Conservation (phyloP, 441 rosid genomes). For the Pelargonium exstipulatum region DNA sequence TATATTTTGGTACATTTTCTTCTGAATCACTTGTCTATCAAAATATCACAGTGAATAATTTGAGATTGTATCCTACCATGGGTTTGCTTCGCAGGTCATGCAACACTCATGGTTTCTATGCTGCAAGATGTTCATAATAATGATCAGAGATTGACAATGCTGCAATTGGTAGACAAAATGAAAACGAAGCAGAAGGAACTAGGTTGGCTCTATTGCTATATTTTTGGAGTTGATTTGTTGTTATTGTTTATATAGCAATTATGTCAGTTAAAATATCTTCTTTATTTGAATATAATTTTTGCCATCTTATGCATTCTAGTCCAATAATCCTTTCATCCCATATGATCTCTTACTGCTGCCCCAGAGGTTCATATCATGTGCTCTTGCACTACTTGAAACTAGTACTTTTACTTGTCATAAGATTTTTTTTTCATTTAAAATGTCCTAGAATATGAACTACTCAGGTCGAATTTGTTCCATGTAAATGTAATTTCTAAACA, state of each 20-base stretch:
- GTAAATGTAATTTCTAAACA: not conserved
- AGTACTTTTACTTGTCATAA: not conserved
- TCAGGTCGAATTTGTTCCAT: not conserved
- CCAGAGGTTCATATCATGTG: not conserved
- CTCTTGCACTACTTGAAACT: not conserved
- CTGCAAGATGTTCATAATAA: constrained; percentile 62
- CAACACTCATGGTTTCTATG: constrained; percentile 63
- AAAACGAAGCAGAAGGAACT: constrained; percentile 64
- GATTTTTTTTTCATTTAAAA: not conserved
- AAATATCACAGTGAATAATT: not conserved
- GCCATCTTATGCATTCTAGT: not conserved
- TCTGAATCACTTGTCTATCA: not conserved
- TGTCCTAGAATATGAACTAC: too few relatives aligned
- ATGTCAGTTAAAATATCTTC: not conserved
- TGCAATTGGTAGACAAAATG: constrained; percentile 84
- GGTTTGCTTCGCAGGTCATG: constrained; percentile 45
- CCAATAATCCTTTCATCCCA: not conserved
- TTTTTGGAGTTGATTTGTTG: not conserved
- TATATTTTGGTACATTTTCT: not conserved
- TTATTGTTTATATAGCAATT: not conserved
- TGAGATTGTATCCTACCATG: constrained; percentile 12
- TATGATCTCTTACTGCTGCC: not conserved
- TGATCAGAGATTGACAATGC: constrained; percentile 76
- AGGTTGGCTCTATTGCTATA: constrained; percentile 40
- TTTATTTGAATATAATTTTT: not conserved